Evolutionary conservation across 2,329 filamentous ascomycete species (phyloP).

Genomic region (Escovopsis sp.): DNA sequence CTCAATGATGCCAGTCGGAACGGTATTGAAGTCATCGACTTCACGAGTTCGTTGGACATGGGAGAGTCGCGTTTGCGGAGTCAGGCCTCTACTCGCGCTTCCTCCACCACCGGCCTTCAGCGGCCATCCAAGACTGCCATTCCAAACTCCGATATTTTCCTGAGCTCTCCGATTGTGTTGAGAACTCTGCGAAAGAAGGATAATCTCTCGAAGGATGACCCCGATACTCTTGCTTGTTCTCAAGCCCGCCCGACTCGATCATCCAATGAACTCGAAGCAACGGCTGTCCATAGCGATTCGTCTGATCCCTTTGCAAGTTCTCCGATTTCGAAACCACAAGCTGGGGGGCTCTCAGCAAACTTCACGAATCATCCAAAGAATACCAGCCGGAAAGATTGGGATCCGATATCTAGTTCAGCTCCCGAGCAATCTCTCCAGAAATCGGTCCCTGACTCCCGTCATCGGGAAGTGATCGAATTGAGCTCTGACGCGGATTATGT

Average conservation of each 20-base stretch:
- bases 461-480: constrained; percentile 20
- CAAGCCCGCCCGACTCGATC: constrained; percentile 7
- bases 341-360: constrained; percentile 2
- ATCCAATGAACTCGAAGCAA: background rate
- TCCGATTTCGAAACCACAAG: constrained; percentile 1
- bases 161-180: background rate
- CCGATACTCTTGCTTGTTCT: constrained; percentile 22
- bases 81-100: background rate
- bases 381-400: constrained; percentile 13
- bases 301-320: constrained; percentile 11
- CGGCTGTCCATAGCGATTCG: background rate
- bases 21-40: constrained; percentile 18
- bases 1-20: background rate
- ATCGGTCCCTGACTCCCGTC: constrained; percentile 9
- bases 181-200: background rate
- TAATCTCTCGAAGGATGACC: constrained; percentile 8
- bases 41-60: constrained; percentile 20
- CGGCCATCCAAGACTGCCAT: background rate
- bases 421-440: constrained; percentile 20
- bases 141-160: constrained; percentile 1
- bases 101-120: background rate
- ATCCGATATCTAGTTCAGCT: constrained; percentile 39
- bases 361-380: background rate
- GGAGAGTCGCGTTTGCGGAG: too few relatives aligned
- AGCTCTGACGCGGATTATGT: constrained; percentile 16